Conservation (phyloP, 805 yeast genomes). For the Metschnikowia peoriensis region DNA sequence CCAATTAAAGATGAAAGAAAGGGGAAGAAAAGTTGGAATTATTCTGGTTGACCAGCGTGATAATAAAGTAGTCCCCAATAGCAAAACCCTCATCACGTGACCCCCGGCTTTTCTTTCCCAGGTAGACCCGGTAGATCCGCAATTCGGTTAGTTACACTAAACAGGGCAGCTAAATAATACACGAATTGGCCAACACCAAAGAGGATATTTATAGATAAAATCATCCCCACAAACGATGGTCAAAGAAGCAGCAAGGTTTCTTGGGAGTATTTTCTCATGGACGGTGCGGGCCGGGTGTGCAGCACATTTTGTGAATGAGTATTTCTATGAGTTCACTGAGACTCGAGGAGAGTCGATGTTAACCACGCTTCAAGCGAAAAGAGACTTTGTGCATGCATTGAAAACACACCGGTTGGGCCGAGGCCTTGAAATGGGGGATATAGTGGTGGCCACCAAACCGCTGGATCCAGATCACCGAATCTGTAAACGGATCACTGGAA, state of each 20-base stretch:
- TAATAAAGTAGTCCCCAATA: too few relatives aligned
- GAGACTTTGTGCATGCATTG: conserved; percentile 78
- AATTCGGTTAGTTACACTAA: too few relatives aligned
- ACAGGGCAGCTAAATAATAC: too few relatives aligned
- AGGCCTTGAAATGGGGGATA: conserved; percentile 74
- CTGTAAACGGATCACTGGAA: conserved; percentile 90
- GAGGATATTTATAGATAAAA: too few relatives aligned
- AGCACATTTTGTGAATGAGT: conserved; percentile 63
- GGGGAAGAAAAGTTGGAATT: neutral
- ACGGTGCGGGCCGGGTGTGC: conserved; percentile 60
- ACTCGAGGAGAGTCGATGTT: conserved; percentile 95
- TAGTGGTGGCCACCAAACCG: conserved; percentile 86
- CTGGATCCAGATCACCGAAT: conserved; percentile 82
- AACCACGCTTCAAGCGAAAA: conserved; percentile 73
- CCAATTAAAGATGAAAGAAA: neutral
- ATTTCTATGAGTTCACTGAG: conserved; percentile 71
- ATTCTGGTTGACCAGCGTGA: too few relatives aligned
- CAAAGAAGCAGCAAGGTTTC: conserved; percentile 25
- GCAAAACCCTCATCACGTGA: too few relatives aligned
- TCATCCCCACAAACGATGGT: too few relatives aligned
- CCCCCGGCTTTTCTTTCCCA: too few relatives aligned
- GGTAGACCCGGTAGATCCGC: too few relatives aligned
- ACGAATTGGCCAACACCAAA: too few relatives aligned
- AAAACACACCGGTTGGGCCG: conserved; percentile 65
- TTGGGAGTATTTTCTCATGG: conserved; percentile 43